Percentiles rank a stretch among this genome's conserved stretches.
phyloP scores from a whole-genome alignment of 306 rosid species.

The Pterocarpus macrocarpus region DNA sequence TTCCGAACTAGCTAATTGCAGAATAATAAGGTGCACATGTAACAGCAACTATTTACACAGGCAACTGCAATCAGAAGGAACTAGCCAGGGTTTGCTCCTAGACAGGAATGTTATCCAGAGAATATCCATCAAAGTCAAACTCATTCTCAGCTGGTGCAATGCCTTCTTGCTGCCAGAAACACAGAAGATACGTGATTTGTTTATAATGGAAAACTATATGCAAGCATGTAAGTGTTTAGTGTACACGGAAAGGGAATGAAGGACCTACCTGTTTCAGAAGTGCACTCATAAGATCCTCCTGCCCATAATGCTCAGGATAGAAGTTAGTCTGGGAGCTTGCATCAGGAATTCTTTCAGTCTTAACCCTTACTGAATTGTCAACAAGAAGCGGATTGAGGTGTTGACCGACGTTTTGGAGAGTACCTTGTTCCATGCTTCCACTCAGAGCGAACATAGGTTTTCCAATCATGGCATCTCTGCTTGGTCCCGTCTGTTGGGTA shows the following conservation, averaged over 20 bases:
- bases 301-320: constrained; percentile 80
- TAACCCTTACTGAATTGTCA: constrained; percentile 69
- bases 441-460: constrained; percentile 65
- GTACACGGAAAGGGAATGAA: not conserved
- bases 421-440: constrained; percentile 58
- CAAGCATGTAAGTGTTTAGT: constrained; percentile 14
- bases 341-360: constrained; percentile 74
- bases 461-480: constrained; percentile 56
- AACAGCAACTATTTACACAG: constrained; percentile 73
- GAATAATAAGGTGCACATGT: constrained; percentile 56
- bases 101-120: constrained; percentile 84
- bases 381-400: constrained; percentile 55
- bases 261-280: constrained; percentile 86
- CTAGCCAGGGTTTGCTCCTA: constrained; percentile 52
- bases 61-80: constrained; percentile 58
- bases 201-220: constrained; percentile 1
- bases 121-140: constrained; percentile 87
- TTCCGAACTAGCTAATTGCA: constrained; percentile 52
- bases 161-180: constrained; percentile 80
- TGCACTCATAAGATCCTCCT: constrained; percentile 96
- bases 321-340: constrained; percentile 58
- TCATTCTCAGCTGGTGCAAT: constrained; percentile 72
- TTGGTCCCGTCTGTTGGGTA: constrained; percentile 60
- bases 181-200: constrained; percentile 26
- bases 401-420: constrained; percentile 63